These are phyloP conservation scores for Penicillium sp. DNA, from an alignment of 2,329 filamentous ascomycete genomes.

Conservation along the genomic window DNA sequence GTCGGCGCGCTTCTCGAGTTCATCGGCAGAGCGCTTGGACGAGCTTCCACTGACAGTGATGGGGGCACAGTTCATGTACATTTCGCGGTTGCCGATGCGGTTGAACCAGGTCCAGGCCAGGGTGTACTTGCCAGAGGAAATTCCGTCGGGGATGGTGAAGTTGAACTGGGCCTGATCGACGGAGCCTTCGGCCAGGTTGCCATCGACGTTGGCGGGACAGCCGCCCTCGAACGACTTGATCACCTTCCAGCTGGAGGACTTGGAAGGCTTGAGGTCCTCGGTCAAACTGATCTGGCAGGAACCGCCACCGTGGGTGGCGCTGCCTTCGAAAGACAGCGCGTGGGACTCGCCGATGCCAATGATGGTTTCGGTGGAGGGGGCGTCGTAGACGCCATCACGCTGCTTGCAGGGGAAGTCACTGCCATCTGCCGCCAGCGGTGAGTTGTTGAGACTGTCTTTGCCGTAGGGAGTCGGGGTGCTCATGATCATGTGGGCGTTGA, in stretches of 20 bases:
- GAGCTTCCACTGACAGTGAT: constrained; percentile 61
- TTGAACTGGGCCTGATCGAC: constrained; percentile 57
- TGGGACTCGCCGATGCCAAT: constrained; percentile 66
- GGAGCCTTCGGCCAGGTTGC: constrained; percentile 59
- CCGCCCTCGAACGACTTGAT: constrained; percentile 86
- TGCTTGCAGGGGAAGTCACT: constrained; percentile 83
- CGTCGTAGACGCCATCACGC: constrained; percentile 42
- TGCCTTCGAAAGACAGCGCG: constrained; percentile 66
- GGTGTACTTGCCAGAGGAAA: constrained; percentile 74
- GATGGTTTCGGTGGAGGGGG: constrained; percentile 54
- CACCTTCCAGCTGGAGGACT: constrained; percentile 75
- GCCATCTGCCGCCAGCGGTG: constrained; percentile 63
- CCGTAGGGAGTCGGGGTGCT: constrained; percentile 65
- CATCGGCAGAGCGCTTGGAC: constrained; percentile 43
- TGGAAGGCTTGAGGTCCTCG: constrained; percentile 69
- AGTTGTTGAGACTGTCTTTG: constrained; percentile 55
- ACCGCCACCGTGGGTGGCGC: constrained; percentile 83
- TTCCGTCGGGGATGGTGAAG: constrained; percentile 69
- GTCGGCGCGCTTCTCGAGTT: constrained; percentile 55
- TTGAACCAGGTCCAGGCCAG: constrained; percentile 97
- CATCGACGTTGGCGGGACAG: constrained; percentile 66
- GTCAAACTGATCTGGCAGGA: constrained; percentile 89
- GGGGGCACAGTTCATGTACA: constrained; percentile 96
- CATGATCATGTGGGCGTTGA: constrained; percentile 77
- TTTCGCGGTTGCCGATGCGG: constrained; percentile 85